Conservation (phyloP, 768 basidiomycete species). For the Amanita thiersii region DNA sequence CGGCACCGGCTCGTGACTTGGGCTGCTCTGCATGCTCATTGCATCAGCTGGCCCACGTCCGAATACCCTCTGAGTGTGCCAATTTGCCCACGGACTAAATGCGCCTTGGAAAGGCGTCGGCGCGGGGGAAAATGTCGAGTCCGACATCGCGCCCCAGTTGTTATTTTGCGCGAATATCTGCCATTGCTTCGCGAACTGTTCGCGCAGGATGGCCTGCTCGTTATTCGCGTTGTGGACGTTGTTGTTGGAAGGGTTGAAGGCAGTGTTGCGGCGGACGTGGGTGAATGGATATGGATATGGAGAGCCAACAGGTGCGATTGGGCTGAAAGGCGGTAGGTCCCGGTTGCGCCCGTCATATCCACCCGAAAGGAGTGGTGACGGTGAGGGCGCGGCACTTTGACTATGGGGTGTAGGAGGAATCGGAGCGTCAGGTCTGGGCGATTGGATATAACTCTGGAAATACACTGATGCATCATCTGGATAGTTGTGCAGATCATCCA, state of each 20-base stretch:
- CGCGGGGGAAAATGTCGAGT: constrained; percentile 73
- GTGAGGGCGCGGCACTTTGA: constrained; percentile 67
- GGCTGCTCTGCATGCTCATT: constrained; percentile 64
- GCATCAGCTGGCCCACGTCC: constrained; percentile 32
- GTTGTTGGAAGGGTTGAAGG: constrained; percentile 25
- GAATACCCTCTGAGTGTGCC: constrained; percentile 46
- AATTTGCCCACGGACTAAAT: constrained; percentile 69
- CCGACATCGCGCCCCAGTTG: constrained; percentile 45
- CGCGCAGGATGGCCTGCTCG: constrained; percentile 45
- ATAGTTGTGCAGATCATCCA: constrained; percentile 52
- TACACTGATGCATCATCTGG: constrained; percentile 54
- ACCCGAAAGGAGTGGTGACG: constrained; percentile 54
- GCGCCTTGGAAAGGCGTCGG: constrained; percentile 63
- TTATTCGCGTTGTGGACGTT: constrained; percentile 6
- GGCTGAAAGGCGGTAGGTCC: constrained; percentile 37
- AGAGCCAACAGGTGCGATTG: constrained; percentile 54
- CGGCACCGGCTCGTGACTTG: constrained; percentile 57
- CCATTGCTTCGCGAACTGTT: constrained; percentile 70
- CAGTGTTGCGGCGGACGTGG: constrained; percentile 54
- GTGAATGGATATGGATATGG: constrained; percentile 76
- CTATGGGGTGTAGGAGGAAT: constrained; percentile 75
- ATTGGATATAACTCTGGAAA: constrained; percentile 49
- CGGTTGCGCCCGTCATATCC: constrained; percentile 31
- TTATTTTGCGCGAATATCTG: constrained; percentile 73
- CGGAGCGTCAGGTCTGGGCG: constrained; percentile 64